phyloP scores from a whole-genome alignment of 768 basidiomycete species.

The Russula griseocarnosa region DNA sequence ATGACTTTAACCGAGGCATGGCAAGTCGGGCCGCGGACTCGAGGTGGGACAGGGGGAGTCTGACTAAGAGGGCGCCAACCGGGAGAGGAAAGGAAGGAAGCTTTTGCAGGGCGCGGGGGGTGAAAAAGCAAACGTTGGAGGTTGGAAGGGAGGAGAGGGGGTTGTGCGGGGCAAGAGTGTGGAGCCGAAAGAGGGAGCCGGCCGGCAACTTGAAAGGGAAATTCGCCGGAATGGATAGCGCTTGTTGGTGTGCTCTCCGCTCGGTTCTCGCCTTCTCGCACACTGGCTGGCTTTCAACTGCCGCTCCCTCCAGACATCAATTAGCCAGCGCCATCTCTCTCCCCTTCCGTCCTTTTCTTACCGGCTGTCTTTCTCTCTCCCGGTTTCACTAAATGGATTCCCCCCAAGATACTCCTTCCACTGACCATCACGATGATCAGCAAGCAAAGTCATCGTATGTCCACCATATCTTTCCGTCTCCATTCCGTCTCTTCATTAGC shows the following conservation, averaged over 20 bases:
- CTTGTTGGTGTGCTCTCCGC: conserved; percentile 3
- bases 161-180: not conserved
- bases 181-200: conserved; percentile 20
- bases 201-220: conserved; percentile 28
- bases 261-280: not conserved
- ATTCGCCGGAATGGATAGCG: conserved; percentile 24
- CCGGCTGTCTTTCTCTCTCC: conserved; percentile 7
- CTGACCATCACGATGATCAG: conserved; percentile 23
- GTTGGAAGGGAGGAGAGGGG: not conserved
- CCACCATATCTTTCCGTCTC: not conserved
- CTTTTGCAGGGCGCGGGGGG: not conserved
- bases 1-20: conserved; percentile 12
- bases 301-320: not conserved
- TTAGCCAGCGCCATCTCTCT: not conserved
- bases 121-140: not conserved
- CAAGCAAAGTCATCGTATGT: conserved; percentile 27
- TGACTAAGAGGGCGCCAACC: not conserved
- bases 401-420: conserved; percentile 9
- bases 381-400: conserved; percentile 18
- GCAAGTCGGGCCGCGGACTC: conserved; percentile 19
- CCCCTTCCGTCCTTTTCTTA: not conserved
- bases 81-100: not conserved
- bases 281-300: not conserved
- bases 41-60: conserved; percentile 11
- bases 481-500: not conserved